phyloP scores from a whole-genome alignment of 306 rosid species.

The Gastrolobium bilobum region DNA sequence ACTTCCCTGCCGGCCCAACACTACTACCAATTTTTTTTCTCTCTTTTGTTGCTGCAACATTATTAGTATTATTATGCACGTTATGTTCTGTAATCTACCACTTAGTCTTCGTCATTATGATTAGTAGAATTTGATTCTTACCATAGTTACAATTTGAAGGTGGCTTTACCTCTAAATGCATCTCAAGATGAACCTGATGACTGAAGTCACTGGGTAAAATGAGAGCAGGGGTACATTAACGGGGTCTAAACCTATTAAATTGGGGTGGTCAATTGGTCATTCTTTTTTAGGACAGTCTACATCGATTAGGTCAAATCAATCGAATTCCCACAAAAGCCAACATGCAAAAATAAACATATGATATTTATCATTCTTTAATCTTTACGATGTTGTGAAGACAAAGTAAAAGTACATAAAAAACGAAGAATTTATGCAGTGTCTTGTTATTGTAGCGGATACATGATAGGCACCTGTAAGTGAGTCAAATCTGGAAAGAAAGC shows the following conservation, averaged over 20 bases:
- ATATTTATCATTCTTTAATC: neutral
- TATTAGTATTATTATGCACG: neutral
- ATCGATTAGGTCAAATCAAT: neutral
- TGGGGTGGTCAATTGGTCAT: slow-evolving; percentile 25
- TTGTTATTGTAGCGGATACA: slow-evolving; percentile 32
- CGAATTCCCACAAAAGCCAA: neutral
- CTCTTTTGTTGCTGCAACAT: neutral
- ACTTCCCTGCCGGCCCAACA: too few species aligned
- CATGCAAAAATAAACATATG: neutral
- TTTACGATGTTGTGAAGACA: neutral
- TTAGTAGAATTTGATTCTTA: neutral
- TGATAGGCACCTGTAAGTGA: slow-evolving; percentile 44
- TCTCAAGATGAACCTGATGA: neutral
- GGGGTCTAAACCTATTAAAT: neutral
- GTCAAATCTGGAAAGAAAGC: slow-evolving; percentile 38
- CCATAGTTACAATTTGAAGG: neutral
- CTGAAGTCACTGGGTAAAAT: neutral
- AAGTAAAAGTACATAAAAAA: slow-evolving; percentile 15
- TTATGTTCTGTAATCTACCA: neutral
- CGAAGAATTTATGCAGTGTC: slow-evolving; percentile 11
- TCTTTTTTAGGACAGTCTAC: neutral
- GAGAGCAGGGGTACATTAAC: neutral
- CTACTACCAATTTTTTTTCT: too few species aligned
- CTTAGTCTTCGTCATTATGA: neutral
- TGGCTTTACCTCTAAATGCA: neutral